Evolutionary conservation across 768 basidiomycete species (phyloP).

Genomic region (Naganishia vishniacii): DNA sequence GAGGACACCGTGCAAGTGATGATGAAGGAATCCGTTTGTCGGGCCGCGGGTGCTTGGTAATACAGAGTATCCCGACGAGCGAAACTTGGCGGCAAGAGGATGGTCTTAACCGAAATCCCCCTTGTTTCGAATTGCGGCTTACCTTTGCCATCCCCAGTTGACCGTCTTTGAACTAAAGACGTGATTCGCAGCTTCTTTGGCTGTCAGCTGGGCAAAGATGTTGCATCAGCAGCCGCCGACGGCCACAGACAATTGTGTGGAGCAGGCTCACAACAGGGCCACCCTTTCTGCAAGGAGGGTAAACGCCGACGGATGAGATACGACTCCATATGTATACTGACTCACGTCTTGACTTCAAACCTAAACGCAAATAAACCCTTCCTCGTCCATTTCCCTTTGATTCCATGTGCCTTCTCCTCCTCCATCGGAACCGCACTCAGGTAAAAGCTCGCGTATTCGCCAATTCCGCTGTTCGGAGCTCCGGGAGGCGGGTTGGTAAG

Average conservation of each 20-base stretch:
- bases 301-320: neutral
- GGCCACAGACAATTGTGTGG: too few relatives aligned
- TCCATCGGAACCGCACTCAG: slow-evolving; percentile 57
- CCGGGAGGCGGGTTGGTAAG: slow-evolving; percentile 14
- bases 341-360: slow-evolving; percentile 71
- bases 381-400: slow-evolving; percentile 72
- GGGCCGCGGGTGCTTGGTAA: slow-evolving; percentile 52
- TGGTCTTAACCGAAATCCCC: neutral
- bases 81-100: slow-evolving; percentile 49
- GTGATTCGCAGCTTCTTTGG: slow-evolving; percentile 24
- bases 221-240: slow-evolving; percentile 27
- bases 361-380: slow-evolving; percentile 79
- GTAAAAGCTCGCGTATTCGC: slow-evolving; percentile 28
- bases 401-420: slow-evolving; percentile 65
- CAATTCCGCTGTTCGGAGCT: slow-evolving; percentile 10
- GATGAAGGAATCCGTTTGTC: slow-evolving; percentile 63
- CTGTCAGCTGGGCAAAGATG: neutral
- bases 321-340: neutral
- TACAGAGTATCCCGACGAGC: slow-evolving; percentile 66
- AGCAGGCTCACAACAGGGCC: neutral
- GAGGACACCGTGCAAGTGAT: slow-evolving; percentile 74
- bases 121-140: neutral
- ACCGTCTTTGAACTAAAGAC: slow-evolving; percentile 55
- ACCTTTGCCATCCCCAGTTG: slow-evolving; percentile 75
- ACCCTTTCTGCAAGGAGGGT: neutral